Percentiles rank a stretch among this genome's conserved stretches.
phyloP scores from a whole-genome alignment of 805 yeast species.

The Myxozyma sirexii region DNA sequence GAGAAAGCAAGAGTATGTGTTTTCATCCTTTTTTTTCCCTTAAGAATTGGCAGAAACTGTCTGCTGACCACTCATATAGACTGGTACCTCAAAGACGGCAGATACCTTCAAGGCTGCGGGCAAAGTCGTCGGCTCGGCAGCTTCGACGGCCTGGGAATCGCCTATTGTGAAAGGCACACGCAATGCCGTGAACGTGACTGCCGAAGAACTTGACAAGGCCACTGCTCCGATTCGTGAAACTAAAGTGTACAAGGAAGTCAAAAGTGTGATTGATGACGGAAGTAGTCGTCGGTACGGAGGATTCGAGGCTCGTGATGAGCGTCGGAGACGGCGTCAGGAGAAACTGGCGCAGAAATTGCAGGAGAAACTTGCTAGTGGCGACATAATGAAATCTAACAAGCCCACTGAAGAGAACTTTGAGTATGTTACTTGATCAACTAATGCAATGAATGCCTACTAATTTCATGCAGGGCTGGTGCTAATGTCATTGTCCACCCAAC shows the following conservation, averaged over 20 bases:
- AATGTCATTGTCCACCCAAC: constrained; percentile 5
- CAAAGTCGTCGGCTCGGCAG: constrained; percentile 88
- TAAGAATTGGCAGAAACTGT: background rate
- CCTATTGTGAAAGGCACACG: constrained; percentile 90
- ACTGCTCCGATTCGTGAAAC: constrained; percentile 94
- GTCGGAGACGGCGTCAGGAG: constrained; percentile 69
- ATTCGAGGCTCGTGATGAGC: constrained; percentile 78
- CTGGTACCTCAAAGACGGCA: constrained; percentile 59
- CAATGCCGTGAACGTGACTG: constrained; percentile 76
- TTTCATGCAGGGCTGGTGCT: background rate
- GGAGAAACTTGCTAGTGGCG: constrained; percentile 58
- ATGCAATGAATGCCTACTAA: background rate
- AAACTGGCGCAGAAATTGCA: constrained; percentile 37
- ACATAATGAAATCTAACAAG: constrained; percentile 50
- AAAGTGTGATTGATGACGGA: constrained; percentile 91
- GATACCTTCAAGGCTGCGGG: constrained; percentile 86
- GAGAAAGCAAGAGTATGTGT: constrained; percentile 66
- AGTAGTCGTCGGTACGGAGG: constrained; percentile 88
- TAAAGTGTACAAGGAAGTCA: constrained; percentile 82
- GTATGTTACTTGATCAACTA: no score
- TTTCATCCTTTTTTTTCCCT: background rate
- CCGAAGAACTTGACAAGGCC: constrained; percentile 64
- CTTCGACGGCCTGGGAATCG: constrained; percentile 93
- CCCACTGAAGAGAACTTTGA: constrained; percentile 66
- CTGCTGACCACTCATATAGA: background rate